Evolutionary conservation across 306 rosid genomes (phyloP).

Genomic region (Gleditsia sinensis): DNA sequence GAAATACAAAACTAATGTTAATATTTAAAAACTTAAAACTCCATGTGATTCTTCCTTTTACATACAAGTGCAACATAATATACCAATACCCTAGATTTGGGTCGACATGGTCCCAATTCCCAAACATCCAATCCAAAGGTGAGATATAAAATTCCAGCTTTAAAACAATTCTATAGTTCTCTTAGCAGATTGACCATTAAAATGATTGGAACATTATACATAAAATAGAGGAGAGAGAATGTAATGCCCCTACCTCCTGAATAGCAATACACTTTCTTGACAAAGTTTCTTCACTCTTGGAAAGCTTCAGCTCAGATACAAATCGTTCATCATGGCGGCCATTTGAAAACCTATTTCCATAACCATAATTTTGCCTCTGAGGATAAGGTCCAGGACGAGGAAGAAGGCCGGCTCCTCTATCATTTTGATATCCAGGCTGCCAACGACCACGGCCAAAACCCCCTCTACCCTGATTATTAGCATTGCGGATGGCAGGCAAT

Average conservation of each 20-base stretch:
- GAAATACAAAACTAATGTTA: not conserved
- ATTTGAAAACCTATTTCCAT: slow-evolving; percentile 63
- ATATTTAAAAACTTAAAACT: slow-evolving; percentile 3
- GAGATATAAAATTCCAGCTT: slow-evolving; percentile 1
- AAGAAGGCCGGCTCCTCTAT: slow-evolving; percentile 91
- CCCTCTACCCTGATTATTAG: slow-evolving; percentile 46
- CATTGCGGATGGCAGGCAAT: slow-evolving; percentile 50
- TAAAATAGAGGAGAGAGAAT: slow-evolving; percentile 21
- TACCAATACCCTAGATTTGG: not conserved
- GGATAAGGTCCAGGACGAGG: slow-evolving; percentile 95
- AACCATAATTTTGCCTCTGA: slow-evolving; percentile 75
- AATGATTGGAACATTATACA: slow-evolving; percentile 6
- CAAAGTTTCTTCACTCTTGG: slow-evolving; percentile 79
- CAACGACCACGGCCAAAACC: slow-evolving; percentile 59
- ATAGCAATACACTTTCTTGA: slow-evolving; percentile 60
- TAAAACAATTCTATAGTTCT: not conserved
- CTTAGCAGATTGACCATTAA: slow-evolving; percentile 19
- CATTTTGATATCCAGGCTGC: slow-evolving; percentile 61
- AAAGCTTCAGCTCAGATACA: slow-evolving; percentile 79
- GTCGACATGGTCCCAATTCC: not conserved
- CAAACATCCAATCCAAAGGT: not conserved
- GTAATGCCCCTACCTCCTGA: slow-evolving; percentile 48
- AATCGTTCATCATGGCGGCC: slow-evolving; percentile 81
- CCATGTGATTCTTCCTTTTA: not conserved
- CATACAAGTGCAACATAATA: not conserved